phyloP scores from a whole-genome alignment of 2,329 filamentous ascomycete genomes.

The Simplicillium aogashimaense region DNA sequence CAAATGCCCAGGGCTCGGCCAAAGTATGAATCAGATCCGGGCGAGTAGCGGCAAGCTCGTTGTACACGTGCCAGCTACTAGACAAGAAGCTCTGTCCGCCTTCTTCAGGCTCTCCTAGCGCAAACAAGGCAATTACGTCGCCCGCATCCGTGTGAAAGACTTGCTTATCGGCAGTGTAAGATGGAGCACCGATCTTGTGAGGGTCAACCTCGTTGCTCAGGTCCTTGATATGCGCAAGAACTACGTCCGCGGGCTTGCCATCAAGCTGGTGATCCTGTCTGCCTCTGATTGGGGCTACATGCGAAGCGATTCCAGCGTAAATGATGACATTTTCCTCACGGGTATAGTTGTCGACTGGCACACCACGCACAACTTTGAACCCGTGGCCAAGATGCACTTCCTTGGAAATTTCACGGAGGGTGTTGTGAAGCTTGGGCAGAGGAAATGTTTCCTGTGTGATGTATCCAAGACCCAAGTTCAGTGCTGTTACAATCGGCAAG shows the following conservation, averaged over 20 bases:
- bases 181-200: conserved; percentile 42
- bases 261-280: conserved; percentile 38
- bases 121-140: conserved; percentile 50
- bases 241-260: conserved; percentile 38
- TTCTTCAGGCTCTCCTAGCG: conserved; percentile 36
- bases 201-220: conserved; percentile 22
- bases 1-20: conserved; percentile 34
- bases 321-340: conserved; percentile 49
- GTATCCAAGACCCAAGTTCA: conserved; percentile 26
- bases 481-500: conserved; percentile 2
- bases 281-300: conserved; percentile 44
- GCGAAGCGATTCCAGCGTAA: conserved; percentile 49
- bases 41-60: conserved; percentile 46
- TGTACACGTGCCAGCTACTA: conserved; percentile 51
- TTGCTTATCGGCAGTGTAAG: conserved; percentile 51
- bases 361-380: conserved; percentile 50
- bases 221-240: conserved; percentile 54
- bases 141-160: conserved; percentile 52
- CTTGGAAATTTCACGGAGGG: conserved; percentile 38
- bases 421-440: conserved; percentile 36
- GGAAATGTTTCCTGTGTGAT: conserved; percentile 44
- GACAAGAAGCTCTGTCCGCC: conserved; percentile 50
- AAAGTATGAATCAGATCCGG: conserved; percentile 51
- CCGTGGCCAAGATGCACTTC: conserved; percentile 49
- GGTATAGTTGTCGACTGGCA: conserved; percentile 40